phyloP scores from a whole-genome alignment of 2,329 filamentous ascomycete genomes.

The Hymenoscyphus fructigenus region DNA sequence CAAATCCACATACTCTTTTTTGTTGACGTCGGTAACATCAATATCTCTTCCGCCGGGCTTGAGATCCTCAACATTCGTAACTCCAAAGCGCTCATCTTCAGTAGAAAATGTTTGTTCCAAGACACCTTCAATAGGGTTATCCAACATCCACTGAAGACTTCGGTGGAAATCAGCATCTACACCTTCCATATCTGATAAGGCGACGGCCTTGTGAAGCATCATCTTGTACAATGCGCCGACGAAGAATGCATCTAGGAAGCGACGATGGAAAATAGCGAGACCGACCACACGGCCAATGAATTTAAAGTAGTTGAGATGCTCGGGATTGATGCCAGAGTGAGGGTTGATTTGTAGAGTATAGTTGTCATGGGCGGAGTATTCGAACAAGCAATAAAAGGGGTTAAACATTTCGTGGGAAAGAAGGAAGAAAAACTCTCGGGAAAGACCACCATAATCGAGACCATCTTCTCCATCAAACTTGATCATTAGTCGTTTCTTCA shows the following conservation, averaged over 20 bases:
- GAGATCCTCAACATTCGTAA: constrained; percentile 89
- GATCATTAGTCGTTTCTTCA: constrained; percentile 99
- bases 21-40: constrained; percentile 97
- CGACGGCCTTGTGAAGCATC: constrained; percentile 91
- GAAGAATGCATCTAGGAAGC: constrained; percentile 98
- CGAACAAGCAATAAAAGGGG: constrained; percentile 98
- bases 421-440: constrained; percentile 98
- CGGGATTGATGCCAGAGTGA: constrained; percentile 97
- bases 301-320: constrained; percentile 99
- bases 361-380: constrained; percentile 99
- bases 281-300: constrained; percentile 98
- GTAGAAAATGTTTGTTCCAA: constrained; percentile 95
- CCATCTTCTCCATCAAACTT: constrained; percentile 99
- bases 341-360: constrained; percentile 99
- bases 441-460: constrained; percentile 95
- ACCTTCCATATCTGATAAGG: constrained; percentile 95
- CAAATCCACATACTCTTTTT: constrained; percentile 96
- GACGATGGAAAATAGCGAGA: constrained; percentile 93
- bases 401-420: constrained; percentile 99
- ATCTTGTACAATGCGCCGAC: constrained; percentile 99
- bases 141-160: constrained; percentile 94
- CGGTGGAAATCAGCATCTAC: constrained; percentile 98
- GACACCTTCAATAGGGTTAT: constrained; percentile 95
- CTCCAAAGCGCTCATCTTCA: constrained; percentile 95
- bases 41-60: constrained; percentile 89